phyloP scores from a whole-genome alignment of 805 yeast species.

The Ogataea corticis region DNA sequence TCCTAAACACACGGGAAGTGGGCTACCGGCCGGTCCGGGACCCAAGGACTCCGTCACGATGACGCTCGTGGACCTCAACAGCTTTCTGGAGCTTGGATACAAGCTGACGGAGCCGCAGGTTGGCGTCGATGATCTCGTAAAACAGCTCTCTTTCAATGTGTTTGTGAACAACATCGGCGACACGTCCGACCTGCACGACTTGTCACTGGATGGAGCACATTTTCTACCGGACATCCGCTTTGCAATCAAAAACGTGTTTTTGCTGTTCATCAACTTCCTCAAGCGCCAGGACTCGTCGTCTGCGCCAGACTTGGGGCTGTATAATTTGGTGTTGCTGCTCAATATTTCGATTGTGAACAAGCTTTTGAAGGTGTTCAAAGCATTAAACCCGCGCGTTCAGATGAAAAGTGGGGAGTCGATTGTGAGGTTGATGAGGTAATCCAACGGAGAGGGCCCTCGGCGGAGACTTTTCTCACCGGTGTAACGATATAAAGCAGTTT shows the following conservation, averaged over 20 bases:
- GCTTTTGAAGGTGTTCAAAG: constrained; percentile 28
- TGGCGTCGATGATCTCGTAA: constrained; percentile 8
- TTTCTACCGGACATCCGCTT: constrained; percentile 32
- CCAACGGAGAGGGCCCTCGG: too few relatives aligned
- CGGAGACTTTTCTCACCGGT: too few relatives aligned
- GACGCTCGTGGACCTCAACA: constrained; percentile 28
- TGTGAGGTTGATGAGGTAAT: constrained; percentile 13
- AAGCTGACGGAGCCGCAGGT: constrained; percentile 18
- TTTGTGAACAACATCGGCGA: constrained; percentile 28
- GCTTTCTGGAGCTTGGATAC: constrained; percentile 30
- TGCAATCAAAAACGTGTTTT: constrained; percentile 30
- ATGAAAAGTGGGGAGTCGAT: constrained; percentile 19
- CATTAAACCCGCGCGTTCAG: constrained; percentile 21
- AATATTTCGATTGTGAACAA: constrained; percentile 33
- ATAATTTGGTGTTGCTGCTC: constrained; percentile 25
- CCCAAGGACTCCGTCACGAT: constrained; percentile 16
- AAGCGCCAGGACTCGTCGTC: constrained; percentile 9
- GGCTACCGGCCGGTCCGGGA: background rate
- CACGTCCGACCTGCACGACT: constrained; percentile 2
- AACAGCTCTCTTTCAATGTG: constrained; percentile 27
- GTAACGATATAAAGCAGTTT: too few relatives aligned
- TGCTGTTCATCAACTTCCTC: constrained; percentile 28
- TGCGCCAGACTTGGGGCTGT: constrained; percentile 14
- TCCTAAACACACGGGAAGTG: background rate
- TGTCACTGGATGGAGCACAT: constrained; percentile 9